Base-by-base conservation (phyloP, 257 asterid genomes). In the Salvia miltiorrhiza region DNA sequence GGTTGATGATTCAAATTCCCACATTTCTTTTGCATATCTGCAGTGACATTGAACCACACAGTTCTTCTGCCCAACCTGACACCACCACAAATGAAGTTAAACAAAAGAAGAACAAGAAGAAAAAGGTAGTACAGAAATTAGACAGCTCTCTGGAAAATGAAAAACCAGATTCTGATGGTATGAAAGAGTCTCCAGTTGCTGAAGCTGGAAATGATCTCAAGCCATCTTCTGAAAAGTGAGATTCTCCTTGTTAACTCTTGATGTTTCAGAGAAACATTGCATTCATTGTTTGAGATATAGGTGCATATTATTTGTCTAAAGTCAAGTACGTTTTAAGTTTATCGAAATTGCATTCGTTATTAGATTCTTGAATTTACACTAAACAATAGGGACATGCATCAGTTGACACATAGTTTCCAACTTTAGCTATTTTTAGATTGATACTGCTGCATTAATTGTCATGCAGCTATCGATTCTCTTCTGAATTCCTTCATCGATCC, bases 101-200 rank as follows among this genome's bases (percentile, higher is more conserved):
- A 70, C 77, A 75, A 60, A 85, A 84, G 81, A 90, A 82, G 72
- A 88, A 78, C 73, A 87, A 87, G 85, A 91, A 85, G 88, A 82
- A 83, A 69, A 86, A 78, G 75, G 70, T 63, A 21, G 41, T 54
- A 8, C 81, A 77, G 61, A 78, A 80, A 75, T 79, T 69, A 67
- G 87, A 55, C 64, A 63, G 40, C 69, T 71, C 62, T 61, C 73
- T 19, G 37, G 87, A 80, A 63, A 63, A 41, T 70, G 80, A 16
- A 70, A 43, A 39, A 45, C 58, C 79, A 20, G 66, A 53, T 30
- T 53, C 86, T 70, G 50, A 63, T n/a, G 78, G 63, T 72, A 37
- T 13, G 16, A 87, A 65, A 47, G 75, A 72, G 68, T 43, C 67
- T 58, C 79, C 75, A 32, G 82, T 21, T 20, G 82, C 76, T 73